These are phyloP conservation scores for Colletotrichum sp. DNA, from an alignment of 2,329 filamentous ascomycete species.

Conservation along the genomic window DNA sequence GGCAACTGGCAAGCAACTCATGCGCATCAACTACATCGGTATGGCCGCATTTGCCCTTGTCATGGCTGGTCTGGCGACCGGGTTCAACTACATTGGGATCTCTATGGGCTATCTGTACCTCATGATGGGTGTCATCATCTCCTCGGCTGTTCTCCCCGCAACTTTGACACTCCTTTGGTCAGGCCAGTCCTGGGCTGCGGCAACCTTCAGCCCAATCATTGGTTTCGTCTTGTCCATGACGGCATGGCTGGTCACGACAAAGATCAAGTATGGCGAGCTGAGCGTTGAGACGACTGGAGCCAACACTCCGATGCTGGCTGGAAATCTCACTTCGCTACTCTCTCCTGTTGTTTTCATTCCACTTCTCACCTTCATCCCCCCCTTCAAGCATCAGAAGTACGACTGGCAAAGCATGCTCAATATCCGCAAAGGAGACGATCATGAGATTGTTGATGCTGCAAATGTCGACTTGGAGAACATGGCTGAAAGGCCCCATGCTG, in stretches of 20 bases:
- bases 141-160: conserved; percentile 76
- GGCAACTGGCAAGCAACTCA: conserved; percentile 72
- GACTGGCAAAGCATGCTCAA: conserved; percentile 79
- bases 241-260: conserved; percentile 80
- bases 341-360: conserved; percentile 75
- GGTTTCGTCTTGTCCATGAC: conserved; percentile 73
- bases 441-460: conserved; percentile 66
- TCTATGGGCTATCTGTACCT: conserved; percentile 83
- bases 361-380: conserved; percentile 63
- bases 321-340: conserved; percentile 78
- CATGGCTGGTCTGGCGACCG: conserved; percentile 77
- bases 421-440: conserved; percentile 76
- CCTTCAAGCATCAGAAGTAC: conserved; percentile 62
- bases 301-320: conserved; percentile 82
- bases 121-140: conserved; percentile 85
- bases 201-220: conserved; percentile 70
- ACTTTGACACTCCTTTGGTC: conserved; percentile 77
- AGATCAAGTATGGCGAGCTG: conserved; percentile 68
- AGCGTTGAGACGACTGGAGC: conserved; percentile 72
- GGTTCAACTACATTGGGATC: conserved; percentile 70
- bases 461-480: conserved; percentile 70
- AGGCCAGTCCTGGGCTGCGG: conserved; percentile 64
- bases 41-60: conserved; percentile 71
- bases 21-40: conserved; percentile 73
- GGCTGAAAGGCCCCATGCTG: conserved; percentile 41